phyloP scores from a whole-genome alignment of 164 flowering plant species.

The Aristolochia californica region DNA sequence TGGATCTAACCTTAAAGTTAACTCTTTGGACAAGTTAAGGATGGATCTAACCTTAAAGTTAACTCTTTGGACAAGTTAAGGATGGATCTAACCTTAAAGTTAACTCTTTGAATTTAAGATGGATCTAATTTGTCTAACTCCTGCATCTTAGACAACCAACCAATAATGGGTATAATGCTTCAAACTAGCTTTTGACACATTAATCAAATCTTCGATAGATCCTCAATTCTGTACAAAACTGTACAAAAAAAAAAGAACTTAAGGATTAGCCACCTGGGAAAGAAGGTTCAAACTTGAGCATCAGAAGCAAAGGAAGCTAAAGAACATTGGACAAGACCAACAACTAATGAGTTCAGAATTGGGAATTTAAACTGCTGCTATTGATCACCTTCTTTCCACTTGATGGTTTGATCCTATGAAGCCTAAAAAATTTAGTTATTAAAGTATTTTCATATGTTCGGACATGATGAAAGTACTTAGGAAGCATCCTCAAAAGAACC shows the following conservation, averaged over 20 bases:
- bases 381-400: conserved; percentile 89
- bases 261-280: conserved; percentile 4
- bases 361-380: background rate
- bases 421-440: conserved; percentile 94
- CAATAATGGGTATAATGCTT: too few relatives aligned
- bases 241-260: conserved; percentile 46
- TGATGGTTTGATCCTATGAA: conserved; percentile 92
- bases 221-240: conserved; percentile 94
- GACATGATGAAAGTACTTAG: conserved; percentile 80
- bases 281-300: background rate
- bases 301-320: background rate
- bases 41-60: too few relatives aligned
- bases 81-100: too few relatives aligned
- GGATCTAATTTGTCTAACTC: too few relatives aligned
- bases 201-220: conserved; percentile 91
- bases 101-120: too few relatives aligned
- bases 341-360: background rate
- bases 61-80: too few relatives aligned
- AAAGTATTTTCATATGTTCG: conserved; percentile 81
- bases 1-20: too few relatives aligned
- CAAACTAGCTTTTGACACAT: too few relatives aligned
- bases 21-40: too few relatives aligned
- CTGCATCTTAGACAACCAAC: too few relatives aligned
- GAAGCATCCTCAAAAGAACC: conserved; percentile 97
- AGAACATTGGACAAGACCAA: background rate